phyloP scores from a whole-genome alignment of 2,329 filamentous ascomycete genomes.

The Aspergillus oerlinghausenensis region DNA sequence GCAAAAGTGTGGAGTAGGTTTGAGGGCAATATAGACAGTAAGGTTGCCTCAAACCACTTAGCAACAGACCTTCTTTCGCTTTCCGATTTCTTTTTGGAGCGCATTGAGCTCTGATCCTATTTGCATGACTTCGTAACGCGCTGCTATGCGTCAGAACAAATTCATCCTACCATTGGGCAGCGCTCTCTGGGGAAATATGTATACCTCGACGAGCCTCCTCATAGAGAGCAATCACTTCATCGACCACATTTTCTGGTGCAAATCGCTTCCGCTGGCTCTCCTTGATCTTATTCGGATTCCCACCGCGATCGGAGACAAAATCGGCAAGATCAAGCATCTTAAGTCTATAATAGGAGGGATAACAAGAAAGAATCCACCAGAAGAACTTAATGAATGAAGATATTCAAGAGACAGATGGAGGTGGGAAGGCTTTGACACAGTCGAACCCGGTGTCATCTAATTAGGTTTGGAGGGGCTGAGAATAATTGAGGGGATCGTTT shows the following conservation, averaged over 20 bases:
- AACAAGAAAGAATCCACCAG: neutral
- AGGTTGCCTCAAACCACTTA: neutral
- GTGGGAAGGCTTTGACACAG: neutral
- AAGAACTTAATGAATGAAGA: neutral
- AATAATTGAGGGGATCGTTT: neutral
- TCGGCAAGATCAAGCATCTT: constrained; percentile 72
- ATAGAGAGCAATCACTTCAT: constrained; percentile 83
- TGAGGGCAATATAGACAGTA: neutral
- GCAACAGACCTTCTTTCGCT: constrained; percentile 72
- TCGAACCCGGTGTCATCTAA: neutral
- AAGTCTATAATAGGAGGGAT: neutral
- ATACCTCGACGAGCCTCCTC: constrained; percentile 76
- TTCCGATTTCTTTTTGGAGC: constrained; percentile 82
- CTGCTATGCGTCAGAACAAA: constrained; percentile 32
- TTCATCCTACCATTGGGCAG: neutral
- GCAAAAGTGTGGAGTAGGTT: neutral
- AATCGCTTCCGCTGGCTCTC: constrained; percentile 82
- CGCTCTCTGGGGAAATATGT: constrained; percentile 14
- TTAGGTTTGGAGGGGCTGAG: neutral
- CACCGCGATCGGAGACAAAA: constrained; percentile 81
- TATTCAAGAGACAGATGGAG: neutral
- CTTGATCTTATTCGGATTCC: constrained; percentile 84
- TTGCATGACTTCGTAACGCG: constrained; percentile 73
- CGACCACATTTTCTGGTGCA: constrained; percentile 77
- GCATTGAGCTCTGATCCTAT: constrained; percentile 81